Base-by-base conservation (phyloP, 257 asterid species). In the Primulina eburnea region DNA sequence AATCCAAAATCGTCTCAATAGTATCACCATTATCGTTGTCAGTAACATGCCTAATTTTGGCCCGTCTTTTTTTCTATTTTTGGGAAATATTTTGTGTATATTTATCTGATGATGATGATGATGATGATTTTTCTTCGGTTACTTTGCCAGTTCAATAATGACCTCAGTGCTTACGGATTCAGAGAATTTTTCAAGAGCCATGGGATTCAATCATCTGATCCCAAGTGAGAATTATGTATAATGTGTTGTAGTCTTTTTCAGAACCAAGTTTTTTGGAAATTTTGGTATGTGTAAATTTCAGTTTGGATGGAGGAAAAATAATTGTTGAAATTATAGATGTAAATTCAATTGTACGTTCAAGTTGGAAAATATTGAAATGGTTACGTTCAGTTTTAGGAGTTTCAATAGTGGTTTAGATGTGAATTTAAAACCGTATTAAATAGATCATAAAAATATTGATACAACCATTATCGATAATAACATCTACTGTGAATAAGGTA, bases 101-200 rank as follows among this genome's bases (percentile, higher is more conserved):
- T 43, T 43, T 12, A 3, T 43, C 6, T 1, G 3, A 12, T 4
- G 17, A 60, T 33, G 0, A 21, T 21, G 12, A 1, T 1, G 3
- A 12, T 4, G 17, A 60, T 33, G 0, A 21, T 21, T 3, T 77
- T 62, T 5, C 1, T 43, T 53, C 61, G 70, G 70, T 76, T 71
- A 37, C 29, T 24, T 80, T 82, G 34, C n/a, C 90, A 93, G 98
- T 89, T 83, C 87, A 88, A 84, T 76, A 75, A 82, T 37, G 90
- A 88, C 26, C 71, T 70, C 64, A 89, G 97, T 69, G 77, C 85
- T 9, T 93, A 89, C 60, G 99, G 99, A 62, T 90, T 93, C 77
- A 84, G 96, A 81, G 97, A 93, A 81, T 86, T 80, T 82, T 89
- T 90, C 90, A 90, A 86, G 86, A 90, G 87, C 40, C 77, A 91